Base-by-base conservation (phyloP, 306 rosid species). In the Alnus rubra region DNA sequence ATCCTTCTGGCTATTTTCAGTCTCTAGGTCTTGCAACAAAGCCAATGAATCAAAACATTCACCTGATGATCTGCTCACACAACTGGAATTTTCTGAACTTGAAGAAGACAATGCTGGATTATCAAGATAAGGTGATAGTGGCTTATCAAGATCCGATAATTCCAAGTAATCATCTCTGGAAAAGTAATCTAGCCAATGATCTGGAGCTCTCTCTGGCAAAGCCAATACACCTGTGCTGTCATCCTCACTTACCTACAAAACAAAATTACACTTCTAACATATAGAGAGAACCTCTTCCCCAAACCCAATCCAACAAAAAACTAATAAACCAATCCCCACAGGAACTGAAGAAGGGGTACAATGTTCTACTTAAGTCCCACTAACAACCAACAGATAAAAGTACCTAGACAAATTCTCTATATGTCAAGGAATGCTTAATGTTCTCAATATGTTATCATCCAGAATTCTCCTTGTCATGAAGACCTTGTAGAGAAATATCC, bases 31-130 rank as follows among this genome's bases (percentile, higher is more conserved):
- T 48, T 60, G 59, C 79, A 85, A 79, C 67, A 88, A 48, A 8
- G 59, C 87, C 65, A 75, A 56, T 1, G 70, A 14, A 78, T 82
- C 88, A 19, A 88, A 88, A 47, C 63, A 72, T 68, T 82, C 87
- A n/a, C 73, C 85, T 4, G 88, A 88, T 2, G 88, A 78, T 73
- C 78, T 75, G 7, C 84, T 78, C 78, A 81, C 0, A 71, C 88
- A 80, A 75, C 91, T 85, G 6, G 90, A 87, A 64, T 55, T 80
- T 56, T 19, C 84, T 39, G 88, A 85, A 56, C 91, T 78, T 42
- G 84, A 85, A 39, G 87, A 73, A 4, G 78, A 45, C 11, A 85
- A 82, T 28, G 76, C 69, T 19, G 81, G 88, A 30, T 42, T 5
- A 42, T 42, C 45, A 42, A 4, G 45, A 42, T 42, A 42, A 42